Percentiles rank a stretch among this genome's conserved stretches.
These are phyloP conservation scores for Lasiosphaeria hispida DNA, from an alignment of 495 filamentous ascomycete genomes.

Conservation along the genomic window DNA sequence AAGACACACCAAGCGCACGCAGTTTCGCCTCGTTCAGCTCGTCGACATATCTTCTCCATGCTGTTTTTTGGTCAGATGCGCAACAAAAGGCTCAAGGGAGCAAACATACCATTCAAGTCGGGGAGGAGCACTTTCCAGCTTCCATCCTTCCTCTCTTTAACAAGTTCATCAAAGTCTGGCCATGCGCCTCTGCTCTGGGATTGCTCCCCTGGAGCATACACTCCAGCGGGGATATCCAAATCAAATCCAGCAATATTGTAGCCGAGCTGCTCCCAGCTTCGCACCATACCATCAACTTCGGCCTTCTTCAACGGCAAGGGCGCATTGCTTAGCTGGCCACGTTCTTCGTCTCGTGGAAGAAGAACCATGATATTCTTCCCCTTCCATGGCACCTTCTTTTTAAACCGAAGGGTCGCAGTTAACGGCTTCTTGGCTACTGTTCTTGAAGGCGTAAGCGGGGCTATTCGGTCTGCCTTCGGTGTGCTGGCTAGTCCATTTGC, in stretches of 20 bases:
- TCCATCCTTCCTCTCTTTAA: conserved; percentile 50
- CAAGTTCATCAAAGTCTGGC: conserved; percentile 63
- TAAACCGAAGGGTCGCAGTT: conserved; percentile 43
- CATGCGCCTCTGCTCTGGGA: conserved; percentile 69
- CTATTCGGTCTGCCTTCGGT: conserved; percentile 42
- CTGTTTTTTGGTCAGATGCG: conserved; percentile 31
- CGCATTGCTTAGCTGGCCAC: conserved; percentile 57
- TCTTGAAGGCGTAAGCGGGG: conserved; percentile 38
- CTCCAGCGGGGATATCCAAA: conserved; percentile 45
- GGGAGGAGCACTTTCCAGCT: conserved; percentile 69
- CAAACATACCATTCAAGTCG: conserved; percentile 53
- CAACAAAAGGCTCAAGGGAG: not conserved
- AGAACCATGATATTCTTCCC: conserved; percentile 71
- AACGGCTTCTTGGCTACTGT: conserved; percentile 24
- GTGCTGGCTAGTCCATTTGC: conserved; percentile 26
- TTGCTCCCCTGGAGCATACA: conserved; percentile 33
- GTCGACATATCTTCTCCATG: conserved; percentile 82
- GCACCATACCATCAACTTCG: conserved; percentile 64
- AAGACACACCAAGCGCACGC: conserved; percentile 79
- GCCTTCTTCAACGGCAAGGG: conserved; percentile 57
- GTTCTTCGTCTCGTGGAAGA: conserved; percentile 66
- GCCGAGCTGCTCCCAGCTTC: conserved; percentile 69
- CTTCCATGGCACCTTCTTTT: conserved; percentile 62
- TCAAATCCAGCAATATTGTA: conserved; percentile 75
- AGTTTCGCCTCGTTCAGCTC: conserved; percentile 85